phyloP scores from a whole-genome alignment of 2,329 filamentous ascomycete species.

The Colletotrichum sp. region DNA sequence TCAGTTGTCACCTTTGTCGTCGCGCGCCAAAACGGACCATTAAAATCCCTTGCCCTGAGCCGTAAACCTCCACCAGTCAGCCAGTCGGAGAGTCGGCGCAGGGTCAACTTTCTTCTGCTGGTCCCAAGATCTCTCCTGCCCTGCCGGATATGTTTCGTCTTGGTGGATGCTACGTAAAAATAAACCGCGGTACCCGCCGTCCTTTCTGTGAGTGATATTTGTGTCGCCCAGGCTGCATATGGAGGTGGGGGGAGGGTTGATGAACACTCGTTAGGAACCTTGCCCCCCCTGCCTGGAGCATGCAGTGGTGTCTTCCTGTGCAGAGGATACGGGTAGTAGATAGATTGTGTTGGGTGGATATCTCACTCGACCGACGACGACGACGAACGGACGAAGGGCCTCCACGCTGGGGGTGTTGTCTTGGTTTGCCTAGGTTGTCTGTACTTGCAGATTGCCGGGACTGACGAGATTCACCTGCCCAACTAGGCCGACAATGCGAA shows the following conservation, averaged over 20 bases:
- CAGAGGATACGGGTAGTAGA: background rate
- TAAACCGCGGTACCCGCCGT: background rate
- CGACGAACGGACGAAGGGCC: background rate
- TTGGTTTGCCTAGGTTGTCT: background rate
- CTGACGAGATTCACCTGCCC: conserved; percentile 1
- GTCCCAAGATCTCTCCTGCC: background rate
- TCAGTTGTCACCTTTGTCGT: background rate
- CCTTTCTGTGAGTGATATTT: background rate
- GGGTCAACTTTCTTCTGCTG: background rate
- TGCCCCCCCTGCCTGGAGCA: background rate
- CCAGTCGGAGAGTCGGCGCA: background rate
- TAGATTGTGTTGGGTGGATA: background rate
- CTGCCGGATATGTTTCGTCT: background rate
- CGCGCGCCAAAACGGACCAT: background rate
- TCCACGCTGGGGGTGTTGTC: background rate
- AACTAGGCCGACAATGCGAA: conserved; percentile 7
- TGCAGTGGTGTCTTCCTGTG: background rate
- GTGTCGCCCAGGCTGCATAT: background rate
- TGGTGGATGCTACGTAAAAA: background rate
- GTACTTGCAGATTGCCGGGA: background rate
- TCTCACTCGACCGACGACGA: background rate
- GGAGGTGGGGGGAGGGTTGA: background rate
- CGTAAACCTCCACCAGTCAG: background rate
- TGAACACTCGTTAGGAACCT: background rate
- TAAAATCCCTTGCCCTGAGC: background rate